Evolutionary conservation across 169 alveolate genomes (phyloP).

Genomic region (Cryptosporidium bovis): DNA sequence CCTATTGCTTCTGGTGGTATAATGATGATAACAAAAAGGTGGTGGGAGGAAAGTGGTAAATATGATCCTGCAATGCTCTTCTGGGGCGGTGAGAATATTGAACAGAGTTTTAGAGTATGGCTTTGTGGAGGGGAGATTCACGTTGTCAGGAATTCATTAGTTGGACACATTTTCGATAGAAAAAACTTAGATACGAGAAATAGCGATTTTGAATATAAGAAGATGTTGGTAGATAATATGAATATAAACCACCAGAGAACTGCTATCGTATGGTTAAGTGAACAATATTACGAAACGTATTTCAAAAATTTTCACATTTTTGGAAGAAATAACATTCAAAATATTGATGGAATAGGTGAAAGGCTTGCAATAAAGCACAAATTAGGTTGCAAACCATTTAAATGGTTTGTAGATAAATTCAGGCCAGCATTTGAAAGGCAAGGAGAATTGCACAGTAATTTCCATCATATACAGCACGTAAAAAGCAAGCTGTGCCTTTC

Average conservation of each 20-base stretch:
- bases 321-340: not conserved
- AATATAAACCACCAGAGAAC: slow-evolving; percentile 54
- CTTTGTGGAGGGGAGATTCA: slow-evolving; percentile 84
- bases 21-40: slow-evolving; percentile 77
- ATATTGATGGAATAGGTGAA: slow-evolving; percentile 28
- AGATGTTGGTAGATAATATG: slow-evolving; percentile 43
- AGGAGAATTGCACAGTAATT: slow-evolving; percentile 13
- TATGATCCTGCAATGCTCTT: slow-evolving; percentile 78
- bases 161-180: slow-evolving; percentile 72
- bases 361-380: slow-evolving; percentile 71
- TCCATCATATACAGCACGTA: slow-evolving; percentile 63
- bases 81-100: slow-evolving; percentile 85
- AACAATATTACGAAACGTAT: slow-evolving; percentile 49
- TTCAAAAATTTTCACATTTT: slow-evolving; percentile 54
- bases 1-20: slow-evolving; percentile 82
- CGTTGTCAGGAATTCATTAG: slow-evolving; percentile 67
- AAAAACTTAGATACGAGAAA: slow-evolving; percentile 29
- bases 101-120: slow-evolving; percentile 80
- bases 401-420: slow-evolving; percentile 76
- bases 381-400: slow-evolving; percentile 74
- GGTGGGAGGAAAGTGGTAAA: slow-evolving; percentile 84
- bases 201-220: slow-evolving; percentile 64
- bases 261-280: slow-evolving; percentile 57
- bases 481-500: slow-evolving; percentile 58
- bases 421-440: slow-evolving; percentile 77